A percentile compares a stretch with the other conserved stretches of the same genome.
These are phyloP conservation scores for Aspergillus uvarum DNA, from an alignment of 2,329 filamentous ascomycete genomes.

Conservation along the genomic window DNA sequence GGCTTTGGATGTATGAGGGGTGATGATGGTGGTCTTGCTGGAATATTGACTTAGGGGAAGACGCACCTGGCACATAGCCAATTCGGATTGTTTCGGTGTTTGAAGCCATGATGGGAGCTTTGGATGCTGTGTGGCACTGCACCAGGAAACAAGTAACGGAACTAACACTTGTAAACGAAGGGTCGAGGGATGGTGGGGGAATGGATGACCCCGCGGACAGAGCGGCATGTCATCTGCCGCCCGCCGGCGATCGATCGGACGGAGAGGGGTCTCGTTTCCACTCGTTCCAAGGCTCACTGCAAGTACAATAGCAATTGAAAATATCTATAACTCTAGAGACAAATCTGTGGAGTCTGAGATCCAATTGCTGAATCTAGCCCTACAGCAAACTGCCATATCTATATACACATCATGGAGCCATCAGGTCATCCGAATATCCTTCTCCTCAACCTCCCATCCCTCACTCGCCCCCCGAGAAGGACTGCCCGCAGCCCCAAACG, in stretches of 20 bases:
- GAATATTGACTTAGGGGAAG: not conserved
- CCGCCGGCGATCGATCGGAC: not conserved
- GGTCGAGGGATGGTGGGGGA: not conserved
- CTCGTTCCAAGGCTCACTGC: not conserved
- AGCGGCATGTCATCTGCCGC: not conserved
- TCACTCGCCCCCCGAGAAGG: slow-evolving; percentile 24
- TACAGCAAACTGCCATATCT: not conserved
- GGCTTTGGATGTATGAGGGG: not conserved
- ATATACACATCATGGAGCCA: slow-evolving; percentile 11
- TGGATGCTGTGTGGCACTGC: not conserved
- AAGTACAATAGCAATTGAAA: too few relatives aligned
- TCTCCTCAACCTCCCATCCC: slow-evolving; percentile 33
- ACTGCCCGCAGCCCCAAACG: slow-evolving; percentile 23
- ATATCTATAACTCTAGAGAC: too few relatives aligned
- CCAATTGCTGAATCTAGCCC: not conserved
- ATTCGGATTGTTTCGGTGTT: slow-evolving; percentile 39
- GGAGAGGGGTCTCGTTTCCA: not conserved
- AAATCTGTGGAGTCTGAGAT: too few relatives aligned
- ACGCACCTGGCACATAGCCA: slow-evolving; percentile 48
- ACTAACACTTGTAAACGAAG: not conserved
- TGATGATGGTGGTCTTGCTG: not conserved
- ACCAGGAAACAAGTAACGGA: not conserved
- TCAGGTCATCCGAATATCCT: slow-evolving; percentile 42
- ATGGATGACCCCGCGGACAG: not conserved
- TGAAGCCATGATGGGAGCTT: slow-evolving; percentile 28